Conservation (phyloP, 768 basidiomycete genomes). For the Lactarius hengduanensis region DNA sequence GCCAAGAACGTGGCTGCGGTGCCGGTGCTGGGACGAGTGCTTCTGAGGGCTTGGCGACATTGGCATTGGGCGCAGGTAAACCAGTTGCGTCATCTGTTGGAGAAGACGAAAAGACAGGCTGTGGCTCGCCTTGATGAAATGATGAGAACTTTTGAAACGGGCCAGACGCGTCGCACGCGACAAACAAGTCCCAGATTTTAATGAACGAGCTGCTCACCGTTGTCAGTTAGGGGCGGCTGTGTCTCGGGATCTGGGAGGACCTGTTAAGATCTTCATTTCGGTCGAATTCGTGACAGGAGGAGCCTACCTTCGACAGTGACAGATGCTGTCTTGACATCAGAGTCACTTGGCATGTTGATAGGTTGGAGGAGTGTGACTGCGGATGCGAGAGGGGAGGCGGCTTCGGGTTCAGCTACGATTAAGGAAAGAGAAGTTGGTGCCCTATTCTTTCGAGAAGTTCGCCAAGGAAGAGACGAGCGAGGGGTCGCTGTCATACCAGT, state of each 20-base stretch:
- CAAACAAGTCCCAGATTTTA: not conserved
- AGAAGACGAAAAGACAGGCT: not conserved
- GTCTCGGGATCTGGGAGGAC: conserved; percentile 4
- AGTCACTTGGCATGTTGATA: conserved; percentile 9
- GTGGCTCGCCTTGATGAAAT: conserved; percentile 3
- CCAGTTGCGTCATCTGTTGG: not conserved
- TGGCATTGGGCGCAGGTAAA: not conserved
- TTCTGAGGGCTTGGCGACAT: not conserved
- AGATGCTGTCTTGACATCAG: conserved; percentile 3
- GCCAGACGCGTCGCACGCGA: not conserved
- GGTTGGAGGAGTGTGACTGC: conserved; percentile 23
- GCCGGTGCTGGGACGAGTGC: not conserved
- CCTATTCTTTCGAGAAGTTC: conserved; percentile 17
- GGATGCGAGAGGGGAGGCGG: conserved; percentile 16
- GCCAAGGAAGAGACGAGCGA: conserved; percentile 23
- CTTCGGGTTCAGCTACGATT: conserved; percentile 23
- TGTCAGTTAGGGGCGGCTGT: not conserved
- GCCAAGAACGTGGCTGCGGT: conserved; percentile 22
- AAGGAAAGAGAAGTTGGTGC: conserved; percentile 27
- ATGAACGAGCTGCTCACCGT: conserved; percentile 3
- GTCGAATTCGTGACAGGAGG: not conserved
- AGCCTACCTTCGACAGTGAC: not conserved
- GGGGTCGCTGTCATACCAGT: conserved; percentile 23
- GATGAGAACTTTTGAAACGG: conserved; percentile 9
- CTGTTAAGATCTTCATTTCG: not conserved